These are phyloP conservation scores for Sporothrix curviconia DNA, from an alignment of 2,329 filamentous ascomycete genomes.

Conservation along the genomic window DNA sequence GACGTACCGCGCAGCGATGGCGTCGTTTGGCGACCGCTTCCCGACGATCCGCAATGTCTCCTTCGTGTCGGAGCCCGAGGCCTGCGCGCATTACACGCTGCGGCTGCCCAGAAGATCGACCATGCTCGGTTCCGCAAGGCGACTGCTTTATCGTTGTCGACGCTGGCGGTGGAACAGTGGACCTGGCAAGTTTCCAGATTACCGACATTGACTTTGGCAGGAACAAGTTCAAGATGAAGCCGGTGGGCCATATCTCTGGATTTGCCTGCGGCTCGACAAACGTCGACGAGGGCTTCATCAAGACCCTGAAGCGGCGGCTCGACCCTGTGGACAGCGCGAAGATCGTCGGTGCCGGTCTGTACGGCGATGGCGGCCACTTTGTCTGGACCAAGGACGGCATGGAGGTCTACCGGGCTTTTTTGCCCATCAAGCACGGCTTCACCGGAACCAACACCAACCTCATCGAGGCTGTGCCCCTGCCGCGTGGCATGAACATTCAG, in stretches of 20 bases:
- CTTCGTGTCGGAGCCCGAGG: constrained; percentile 19
- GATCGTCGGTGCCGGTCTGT: constrained; percentile 18
- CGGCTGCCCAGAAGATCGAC: constrained; percentile 21
- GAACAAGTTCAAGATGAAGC: constrained; percentile 22
- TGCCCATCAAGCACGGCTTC: constrained; percentile 23
- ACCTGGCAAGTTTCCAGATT: constrained; percentile 23
- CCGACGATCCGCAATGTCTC: constrained; percentile 15
- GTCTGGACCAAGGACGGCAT: constrained; percentile 22
- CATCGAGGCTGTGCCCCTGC: constrained; percentile 17
- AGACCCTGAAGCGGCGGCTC: constrained; percentile 18
- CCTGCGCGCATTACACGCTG: constrained; percentile 20
- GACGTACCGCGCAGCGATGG: constrained; percentile 18
- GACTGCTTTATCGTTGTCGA: constrained; percentile 26
- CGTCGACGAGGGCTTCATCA: constrained; percentile 21
- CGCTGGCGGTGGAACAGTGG: constrained; percentile 25
- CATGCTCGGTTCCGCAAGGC: constrained; percentile 18
- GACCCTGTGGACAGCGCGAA: constrained; percentile 19
- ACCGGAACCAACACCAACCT: constrained; percentile 18
- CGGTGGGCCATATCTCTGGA: constrained; percentile 19
- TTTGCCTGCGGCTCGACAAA: constrained; percentile 22
- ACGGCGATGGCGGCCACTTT: constrained; percentile 22
- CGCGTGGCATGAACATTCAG: constrained; percentile 16
- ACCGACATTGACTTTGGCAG: constrained; percentile 18
- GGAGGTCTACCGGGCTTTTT: constrained; percentile 21
- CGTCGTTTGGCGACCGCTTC: constrained; percentile 15